Conservation (phyloP, 225 moss, liverwort and hornwort genomes). For the Ulota crispa region DNA sequence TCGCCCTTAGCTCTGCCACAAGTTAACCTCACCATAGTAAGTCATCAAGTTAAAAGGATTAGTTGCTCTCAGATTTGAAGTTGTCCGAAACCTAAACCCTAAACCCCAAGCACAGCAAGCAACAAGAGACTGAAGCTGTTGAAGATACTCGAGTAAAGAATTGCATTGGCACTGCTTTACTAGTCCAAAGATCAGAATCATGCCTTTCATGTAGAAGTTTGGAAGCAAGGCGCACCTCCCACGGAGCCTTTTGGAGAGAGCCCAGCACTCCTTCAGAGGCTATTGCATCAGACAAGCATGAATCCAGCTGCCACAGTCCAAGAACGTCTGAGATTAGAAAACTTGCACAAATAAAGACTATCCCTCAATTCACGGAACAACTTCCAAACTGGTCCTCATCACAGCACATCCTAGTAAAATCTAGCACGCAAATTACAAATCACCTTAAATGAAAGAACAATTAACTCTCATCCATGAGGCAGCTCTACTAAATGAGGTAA, state of each 20-base stretch:
- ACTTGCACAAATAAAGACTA: conserved; percentile 9
- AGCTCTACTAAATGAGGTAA: neutral
- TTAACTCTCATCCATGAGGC: conserved; percentile 9
- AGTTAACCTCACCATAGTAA: conserved; percentile 20
- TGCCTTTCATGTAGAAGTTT: conserved; percentile 93
- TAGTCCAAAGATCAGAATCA: conserved; percentile 37
- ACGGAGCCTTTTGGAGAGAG: conserved; percentile 67
- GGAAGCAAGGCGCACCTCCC: conserved; percentile 89
- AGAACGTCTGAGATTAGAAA: neutral
- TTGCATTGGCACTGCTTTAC: conserved; percentile 3
- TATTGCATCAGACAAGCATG: conserved; percentile 62
- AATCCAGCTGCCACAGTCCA: conserved; percentile 50
- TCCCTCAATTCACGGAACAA: neutral
- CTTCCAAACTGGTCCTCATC: conserved; percentile 15
- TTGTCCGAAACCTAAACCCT: neutral
- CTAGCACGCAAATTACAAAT: neutral
- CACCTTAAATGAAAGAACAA: neutral
- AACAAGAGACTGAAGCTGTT: conserved; percentile 13
- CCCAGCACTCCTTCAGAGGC: conserved; percentile 34
- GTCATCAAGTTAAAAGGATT: neutral
- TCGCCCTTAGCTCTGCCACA: conserved; percentile 64
- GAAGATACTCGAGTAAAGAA: conserved; percentile 8
- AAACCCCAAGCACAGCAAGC: neutral
- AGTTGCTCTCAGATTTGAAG: neutral
- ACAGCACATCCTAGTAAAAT: neutral